Evolutionary conservation across 768 basidiomycete genomes (phyloP).

Genomic region (Coprinopsis strossmayeri): DNA sequence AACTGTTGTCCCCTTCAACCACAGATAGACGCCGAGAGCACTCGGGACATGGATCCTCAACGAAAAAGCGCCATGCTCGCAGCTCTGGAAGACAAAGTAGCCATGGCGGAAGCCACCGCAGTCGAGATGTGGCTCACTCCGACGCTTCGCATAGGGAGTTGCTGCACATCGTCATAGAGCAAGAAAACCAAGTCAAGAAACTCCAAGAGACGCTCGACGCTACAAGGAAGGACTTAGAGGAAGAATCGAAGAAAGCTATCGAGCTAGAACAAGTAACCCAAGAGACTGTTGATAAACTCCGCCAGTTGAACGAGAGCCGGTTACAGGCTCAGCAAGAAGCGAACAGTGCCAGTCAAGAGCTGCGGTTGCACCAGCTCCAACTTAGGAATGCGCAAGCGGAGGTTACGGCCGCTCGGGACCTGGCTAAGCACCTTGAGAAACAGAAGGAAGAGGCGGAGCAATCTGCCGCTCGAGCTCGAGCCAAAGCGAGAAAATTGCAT

Average conservation of each 20-base stretch:
- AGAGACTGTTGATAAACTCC: slow-evolving; percentile 27
- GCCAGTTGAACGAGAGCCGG: slow-evolving; percentile 28
- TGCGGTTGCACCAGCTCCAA: slow-evolving; percentile 32
- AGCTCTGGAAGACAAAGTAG: slow-evolving; percentile 3
- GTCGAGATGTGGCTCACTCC: neutral
- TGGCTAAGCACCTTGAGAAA: slow-evolving; percentile 39
- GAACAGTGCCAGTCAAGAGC: slow-evolving; percentile 27
- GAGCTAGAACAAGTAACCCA: slow-evolving; percentile 27
- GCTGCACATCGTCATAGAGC: slow-evolving; percentile 13
- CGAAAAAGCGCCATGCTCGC: slow-evolving; percentile 1
- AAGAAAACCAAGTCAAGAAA: slow-evolving; percentile 27
- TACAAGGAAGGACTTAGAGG: slow-evolving; percentile 27
- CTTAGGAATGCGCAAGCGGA: slow-evolving; percentile 40
- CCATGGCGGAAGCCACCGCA: slow-evolving; percentile 9
- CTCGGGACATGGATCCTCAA: slow-evolving; percentile 4
- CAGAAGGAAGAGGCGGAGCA: slow-evolving; percentile 55
- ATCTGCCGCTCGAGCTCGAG: slow-evolving; percentile 44
- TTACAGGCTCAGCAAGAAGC: slow-evolving; percentile 31
- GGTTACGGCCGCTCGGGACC: slow-evolving; percentile 44
- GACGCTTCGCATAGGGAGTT: slow-evolving; percentile 17
- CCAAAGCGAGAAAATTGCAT: slow-evolving; percentile 41
- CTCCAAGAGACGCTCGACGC: slow-evolving; percentile 29
- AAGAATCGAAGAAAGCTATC: slow-evolving; percentile 27
- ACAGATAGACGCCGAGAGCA: slow-evolving; percentile 4
- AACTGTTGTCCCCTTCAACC: slow-evolving; percentile 16